These are phyloP conservation scores for Podaxis sp. DNA, from an alignment of 768 basidiomycete genomes.

Conservation along the genomic window DNA sequence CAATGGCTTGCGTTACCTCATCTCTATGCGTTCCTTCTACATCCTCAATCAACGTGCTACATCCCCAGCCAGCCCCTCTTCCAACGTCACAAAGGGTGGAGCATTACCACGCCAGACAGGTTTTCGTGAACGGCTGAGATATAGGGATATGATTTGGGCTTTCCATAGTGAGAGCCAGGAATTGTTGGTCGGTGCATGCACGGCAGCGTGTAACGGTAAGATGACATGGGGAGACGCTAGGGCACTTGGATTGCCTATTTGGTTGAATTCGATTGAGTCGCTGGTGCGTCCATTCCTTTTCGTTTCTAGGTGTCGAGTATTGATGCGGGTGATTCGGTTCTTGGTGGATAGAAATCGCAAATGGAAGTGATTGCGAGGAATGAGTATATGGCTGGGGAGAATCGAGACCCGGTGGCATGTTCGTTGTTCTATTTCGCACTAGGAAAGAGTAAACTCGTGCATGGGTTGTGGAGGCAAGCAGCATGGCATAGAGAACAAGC, in stretches of 20 bases:
- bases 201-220: slow-evolving; percentile 74
- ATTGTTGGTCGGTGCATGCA: slow-evolving; percentile 69
- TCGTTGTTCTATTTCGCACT: slow-evolving; percentile 95
- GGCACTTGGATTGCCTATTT: slow-evolving; percentile 83
- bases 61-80: slow-evolving; percentile 32
- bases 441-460: slow-evolving; percentile 88
- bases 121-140: slow-evolving; percentile 76
- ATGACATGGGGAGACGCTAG: slow-evolving; percentile 90
- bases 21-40: slow-evolving; percentile 90
- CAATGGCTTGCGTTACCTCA: slow-evolving; percentile 90
- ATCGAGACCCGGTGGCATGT: slow-evolving; percentile 85
- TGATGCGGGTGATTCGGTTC: slow-evolving; percentile 4
- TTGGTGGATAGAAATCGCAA: slow-evolving; percentile 59
- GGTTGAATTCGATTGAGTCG: slow-evolving; percentile 78
- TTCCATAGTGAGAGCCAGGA: slow-evolving; percentile 95
- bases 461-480: slow-evolving; percentile 95
- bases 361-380: slow-evolving; percentile 89
- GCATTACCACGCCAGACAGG: slow-evolving; percentile 46
- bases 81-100: slow-evolving; percentile 47
- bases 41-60: slow-evolving; percentile 71
- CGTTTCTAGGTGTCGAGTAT: slow-evolving; percentile 1
- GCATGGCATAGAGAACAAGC: slow-evolving; percentile 90
- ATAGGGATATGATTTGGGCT: slow-evolving; percentile 96
- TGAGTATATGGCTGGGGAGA: slow-evolving; percentile 86
- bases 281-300: slow-evolving; percentile 53